These are phyloP conservation scores for Fusarium buharicum DNA, from an alignment of 2,329 filamentous ascomycete species.

Conservation along the genomic window DNA sequence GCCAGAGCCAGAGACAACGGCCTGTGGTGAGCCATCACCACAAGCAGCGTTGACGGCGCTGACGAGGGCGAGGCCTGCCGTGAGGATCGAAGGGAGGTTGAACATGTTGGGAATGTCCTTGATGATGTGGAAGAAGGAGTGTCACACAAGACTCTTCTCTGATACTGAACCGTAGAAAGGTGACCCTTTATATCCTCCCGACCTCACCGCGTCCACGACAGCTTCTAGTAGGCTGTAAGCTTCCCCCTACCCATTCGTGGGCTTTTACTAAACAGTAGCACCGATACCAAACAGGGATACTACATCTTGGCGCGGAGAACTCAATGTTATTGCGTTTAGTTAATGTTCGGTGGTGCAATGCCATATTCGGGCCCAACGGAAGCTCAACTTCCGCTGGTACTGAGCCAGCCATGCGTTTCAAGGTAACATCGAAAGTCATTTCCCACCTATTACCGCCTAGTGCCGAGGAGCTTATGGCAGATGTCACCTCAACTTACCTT, in stretches of 20 bases:
- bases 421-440: not conserved
- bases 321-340: conserved; percentile 1
- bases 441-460: not conserved
- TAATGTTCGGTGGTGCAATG: not conserved
- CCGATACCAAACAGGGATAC: not conserved
- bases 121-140: not conserved
- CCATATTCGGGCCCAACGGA: conserved; percentile 17
- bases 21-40: conserved; percentile 59
- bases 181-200: conserved; percentile 1
- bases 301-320: conserved; percentile 8
- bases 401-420: not conserved
- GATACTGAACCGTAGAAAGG: accelerated
- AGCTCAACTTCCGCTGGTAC: conserved; percentile 14
- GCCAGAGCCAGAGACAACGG: conserved; percentile 59
- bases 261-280: not conserved
- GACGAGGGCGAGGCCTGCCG: conserved; percentile 55
- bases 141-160: not conserved
- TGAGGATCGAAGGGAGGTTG: conserved; percentile 48
- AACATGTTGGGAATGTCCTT: conserved; percentile 47
- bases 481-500: not conserved
- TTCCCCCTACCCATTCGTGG: conserved; percentile 7
- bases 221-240: not conserved
- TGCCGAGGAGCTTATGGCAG: not conserved
- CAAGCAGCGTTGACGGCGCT: conserved; percentile 56
- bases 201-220: accelerated